Evolutionary conservation across 176 grass and related monocot genomes (phyloP).

Genomic region (Phoenix roebelenii): DNA sequence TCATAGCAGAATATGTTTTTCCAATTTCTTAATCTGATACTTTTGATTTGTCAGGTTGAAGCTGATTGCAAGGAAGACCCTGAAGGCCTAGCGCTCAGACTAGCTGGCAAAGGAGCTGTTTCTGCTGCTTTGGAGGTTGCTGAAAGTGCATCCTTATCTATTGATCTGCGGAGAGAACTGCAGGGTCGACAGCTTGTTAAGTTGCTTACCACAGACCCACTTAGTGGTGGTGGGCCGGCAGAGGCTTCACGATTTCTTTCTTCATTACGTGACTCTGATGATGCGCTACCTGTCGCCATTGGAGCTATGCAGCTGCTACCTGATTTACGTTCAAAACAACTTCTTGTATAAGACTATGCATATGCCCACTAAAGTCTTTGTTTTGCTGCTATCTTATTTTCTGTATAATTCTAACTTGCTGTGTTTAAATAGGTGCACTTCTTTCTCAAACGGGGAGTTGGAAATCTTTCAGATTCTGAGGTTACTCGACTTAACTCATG

Average conservation of each 20-base stretch:
- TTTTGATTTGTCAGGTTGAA: slow-evolving; percentile 53
- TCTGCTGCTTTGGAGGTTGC: slow-evolving; percentile 87
- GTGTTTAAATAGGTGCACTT: slow-evolving; percentile 71
- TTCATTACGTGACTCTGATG: slow-evolving; percentile 86
- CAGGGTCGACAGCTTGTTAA: slow-evolving; percentile 96
- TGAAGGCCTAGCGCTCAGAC: slow-evolving; percentile 77
- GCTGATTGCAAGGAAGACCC: slow-evolving; percentile 66
- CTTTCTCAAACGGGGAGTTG: slow-evolving; percentile 89
- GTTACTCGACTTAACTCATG: slow-evolving; percentile 76
- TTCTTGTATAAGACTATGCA: slow-evolving; percentile 53
- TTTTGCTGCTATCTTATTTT: slow-evolving; percentile 2
- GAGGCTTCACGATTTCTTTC: slow-evolving; percentile 90
- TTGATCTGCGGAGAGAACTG: slow-evolving; percentile 85
- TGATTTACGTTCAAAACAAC: slow-evolving; percentile 93
- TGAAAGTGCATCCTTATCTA: slow-evolving; percentile 90
- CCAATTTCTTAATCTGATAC: too few species aligned
- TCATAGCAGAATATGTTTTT: too few species aligned
- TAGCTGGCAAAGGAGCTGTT: slow-evolving; percentile 92
- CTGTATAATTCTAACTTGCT: neutral
- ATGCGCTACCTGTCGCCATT: slow-evolving; percentile 93
- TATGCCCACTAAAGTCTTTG: neutral
- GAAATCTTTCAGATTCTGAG: slow-evolving; percentile 66
- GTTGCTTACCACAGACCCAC: slow-evolving; percentile 81
- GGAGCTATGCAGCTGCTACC: slow-evolving; percentile 91
- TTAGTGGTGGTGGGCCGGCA: slow-evolving; percentile 87